Base-by-base conservation (phyloP, 345 rosid species). In the Eucalyptus marginata region DNA sequence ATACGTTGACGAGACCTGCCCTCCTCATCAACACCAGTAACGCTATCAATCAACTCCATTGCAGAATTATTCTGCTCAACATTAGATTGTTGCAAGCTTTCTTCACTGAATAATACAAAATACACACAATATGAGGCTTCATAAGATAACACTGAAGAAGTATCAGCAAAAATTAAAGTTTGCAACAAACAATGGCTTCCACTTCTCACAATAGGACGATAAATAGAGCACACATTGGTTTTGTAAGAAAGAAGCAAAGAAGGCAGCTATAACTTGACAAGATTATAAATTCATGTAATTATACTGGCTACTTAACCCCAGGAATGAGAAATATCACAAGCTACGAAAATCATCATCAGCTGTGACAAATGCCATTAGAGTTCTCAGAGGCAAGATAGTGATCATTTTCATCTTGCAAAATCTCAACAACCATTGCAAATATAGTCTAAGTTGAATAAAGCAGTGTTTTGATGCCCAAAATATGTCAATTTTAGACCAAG, bases 1-100 rank as follows among this genome's bases (percentile, higher is more conserved):
- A 98, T 95, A 68, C 98, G 95, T 90, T 98, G 99, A 86, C 99
- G 99, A 86, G 99, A 98, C 86, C 98, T 94, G 62, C 99, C 99
- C 90, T 98, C 99, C 92, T 98, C 99, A 88, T 98, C 99, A 90
- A 92, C 91, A 90, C 97, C 96, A 49, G 95, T 94, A 54, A 97
- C 96, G 89, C 96, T 95, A 89, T 93, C 94, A 79, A 98, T 98
- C 96, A 97, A 92, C 90, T 97, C 97, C 96, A 98, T 96, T 2
- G 98, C 95, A 80, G 97, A 94, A 94, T 90, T 95, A 90, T 92
- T 95, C 92, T 95, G 97, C 71, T 95, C 97, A 24, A 58, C 86
- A 27, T 64, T 50, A n/a, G 89, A 87, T 71, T 90, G 93, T 68
- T 93, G 97, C 16, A 92, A 90, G 92, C 97, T 93, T 43, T 89